A percentile compares a stretch with the other conserved stretches of the same genome.
Conservation (phyloP, 2,329 filamentous ascomycete genomes). For the Dothistroma pini region DNA sequence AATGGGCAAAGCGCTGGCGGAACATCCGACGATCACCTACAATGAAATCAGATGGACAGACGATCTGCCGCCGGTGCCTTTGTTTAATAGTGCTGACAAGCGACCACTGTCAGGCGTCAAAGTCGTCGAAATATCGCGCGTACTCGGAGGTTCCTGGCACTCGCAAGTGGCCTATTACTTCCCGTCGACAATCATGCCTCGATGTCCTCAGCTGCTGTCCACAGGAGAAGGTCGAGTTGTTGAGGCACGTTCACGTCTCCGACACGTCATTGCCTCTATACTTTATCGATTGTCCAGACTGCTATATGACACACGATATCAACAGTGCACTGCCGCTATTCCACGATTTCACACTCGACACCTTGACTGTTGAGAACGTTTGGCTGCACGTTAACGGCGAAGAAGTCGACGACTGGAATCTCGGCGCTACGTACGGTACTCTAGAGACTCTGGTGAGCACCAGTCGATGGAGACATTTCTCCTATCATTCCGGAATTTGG, state of each 20-base stretch:
- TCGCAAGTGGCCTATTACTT: neutral
- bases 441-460: neutral
- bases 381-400: neutral
- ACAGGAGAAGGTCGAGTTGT: neutral
- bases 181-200: neutral
- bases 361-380: neutral
- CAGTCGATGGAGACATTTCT: neutral
- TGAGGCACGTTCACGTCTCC: neutral
- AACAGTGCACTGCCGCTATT: neutral
- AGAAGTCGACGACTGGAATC: neutral
- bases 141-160: constrained; percentile 4
- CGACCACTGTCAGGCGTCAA: constrained; percentile 39
- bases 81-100: constrained; percentile 15
- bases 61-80: constrained; percentile 9
- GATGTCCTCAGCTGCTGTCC: neutral
- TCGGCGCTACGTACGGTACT: neutral
- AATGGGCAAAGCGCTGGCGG: constrained; percentile 43
- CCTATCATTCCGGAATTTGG: neutral
- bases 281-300: neutral
- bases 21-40: constrained; percentile 41
- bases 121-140: constrained; percentile 29
- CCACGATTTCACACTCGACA: neutral
- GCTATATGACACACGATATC: neutral
- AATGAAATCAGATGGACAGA: constrained; percentile 11
- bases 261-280: neutral